Conservation (phyloP, 176 grass and related monocot species). For the Poa pratensis region DNA sequence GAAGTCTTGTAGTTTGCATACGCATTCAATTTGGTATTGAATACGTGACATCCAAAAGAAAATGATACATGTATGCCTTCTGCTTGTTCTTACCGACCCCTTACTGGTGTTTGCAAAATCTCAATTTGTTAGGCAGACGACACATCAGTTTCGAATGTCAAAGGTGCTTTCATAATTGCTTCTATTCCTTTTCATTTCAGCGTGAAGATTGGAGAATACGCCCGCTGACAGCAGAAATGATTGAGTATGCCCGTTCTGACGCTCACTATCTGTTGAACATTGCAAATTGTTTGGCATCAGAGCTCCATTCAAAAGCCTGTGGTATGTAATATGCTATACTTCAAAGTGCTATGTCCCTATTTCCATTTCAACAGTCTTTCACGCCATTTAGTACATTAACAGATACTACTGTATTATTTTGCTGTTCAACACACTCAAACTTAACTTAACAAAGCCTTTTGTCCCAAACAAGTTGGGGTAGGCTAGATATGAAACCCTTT, state of each 20-base stretch:
- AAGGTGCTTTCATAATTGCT: not conserved
- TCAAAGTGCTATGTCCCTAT: not conserved
- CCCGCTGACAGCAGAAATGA: slow-evolving; percentile 75
- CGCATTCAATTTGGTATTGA: slow-evolving; percentile 32
- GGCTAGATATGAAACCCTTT: no score
- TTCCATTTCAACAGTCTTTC: not conserved
- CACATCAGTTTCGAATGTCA: not conserved
- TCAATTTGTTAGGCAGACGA: slow-evolving; percentile 1
- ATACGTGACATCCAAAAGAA: slow-evolving; percentile 26
- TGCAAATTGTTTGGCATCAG: slow-evolving; percentile 78
- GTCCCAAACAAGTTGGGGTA: no score
- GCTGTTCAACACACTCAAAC: not conserved
- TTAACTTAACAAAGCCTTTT: no score
- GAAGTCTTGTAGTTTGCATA: slow-evolving; percentile 27
- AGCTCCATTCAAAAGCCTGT: slow-evolving; percentile 62
- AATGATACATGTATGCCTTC: slow-evolving; percentile 16
- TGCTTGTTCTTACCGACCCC: slow-evolving; percentile 3
- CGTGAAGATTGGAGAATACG: slow-evolving; percentile 98
- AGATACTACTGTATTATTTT: slow-evolving; percentile 1
- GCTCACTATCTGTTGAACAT: slow-evolving; percentile 91
- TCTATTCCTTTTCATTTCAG: slow-evolving; percentile 39
- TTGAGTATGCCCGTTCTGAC: slow-evolving; percentile 83
- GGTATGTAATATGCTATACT: slow-evolving; percentile 72
- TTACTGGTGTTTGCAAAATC: not conserved
- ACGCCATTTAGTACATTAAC: slow-evolving; percentile 10